Base-by-base conservation (phyloP, 1,284 basidiomycete genomes). In the Pseudozyma sp. region DNA sequence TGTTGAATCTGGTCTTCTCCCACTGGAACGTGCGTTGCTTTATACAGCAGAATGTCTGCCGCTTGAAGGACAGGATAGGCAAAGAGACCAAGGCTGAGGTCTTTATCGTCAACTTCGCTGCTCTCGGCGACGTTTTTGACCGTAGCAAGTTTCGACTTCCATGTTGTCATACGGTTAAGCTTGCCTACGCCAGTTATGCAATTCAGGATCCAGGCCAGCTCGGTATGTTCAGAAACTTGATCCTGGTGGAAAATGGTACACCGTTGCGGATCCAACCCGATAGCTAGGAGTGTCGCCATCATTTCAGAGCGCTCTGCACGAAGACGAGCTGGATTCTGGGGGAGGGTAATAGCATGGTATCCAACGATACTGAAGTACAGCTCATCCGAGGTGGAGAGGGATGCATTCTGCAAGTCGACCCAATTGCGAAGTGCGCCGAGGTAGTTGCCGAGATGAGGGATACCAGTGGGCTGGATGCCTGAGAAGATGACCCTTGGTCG, bases 1-100 rank as follows among this genome's bases (percentile, higher is more conserved):
- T 98, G 95, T 86, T 98, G 95, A 39, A 90, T 90, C 85, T 97
- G 95, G 83, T 98, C 95, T 80, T 97, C 94, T 21, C 95, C 95
- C 2, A 97, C 94, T 0, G 95, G 95, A 0, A 98, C 93, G 83
- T 95, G 92, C 0, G 94, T 97, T 2, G 94, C 90, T 77, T 93
- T 94, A 85, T 97, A 97, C 1, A 91, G 87, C 11, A 97, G 87
- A 52, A 98, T 92, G 80, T 98, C 96, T 1, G 95, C 95, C 0
- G 95, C 93, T 87, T 97, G 95, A 0, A 98, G 88, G 3, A 97
- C 91, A 0, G 95, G 96, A 85, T 97, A 97, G 0, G 93, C 93
- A 67, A 97, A 91, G 31, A 97, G 87, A 0, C 95, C 95, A 0
- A 91, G 88, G 64, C 93, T 92, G 1, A 97, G 88, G 62, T 92